Percentiles rank a stretch among this genome's conserved stretches.
Evolutionary conservation across 1,284 basidiomycete genomes (phyloP).

Genomic region (Vanrija sp.): DNA sequence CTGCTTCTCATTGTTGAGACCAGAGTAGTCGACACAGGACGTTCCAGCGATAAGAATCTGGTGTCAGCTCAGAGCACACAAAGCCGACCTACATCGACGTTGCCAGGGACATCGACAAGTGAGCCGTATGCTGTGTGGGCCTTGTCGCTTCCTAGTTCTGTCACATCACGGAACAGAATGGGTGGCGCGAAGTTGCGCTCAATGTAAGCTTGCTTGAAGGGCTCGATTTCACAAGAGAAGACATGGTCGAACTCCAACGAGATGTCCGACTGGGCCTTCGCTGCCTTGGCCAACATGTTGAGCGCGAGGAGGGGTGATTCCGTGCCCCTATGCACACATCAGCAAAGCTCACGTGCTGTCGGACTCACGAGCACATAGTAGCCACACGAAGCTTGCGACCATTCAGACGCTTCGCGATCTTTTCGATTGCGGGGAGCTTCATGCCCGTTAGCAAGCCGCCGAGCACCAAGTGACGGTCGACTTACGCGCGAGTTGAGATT

Average conservation of each 20-base stretch:
- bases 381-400: constrained; percentile 86
- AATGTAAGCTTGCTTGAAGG: constrained; percentile 97
- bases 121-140: constrained; percentile 91
- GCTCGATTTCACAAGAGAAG: constrained; percentile 96
- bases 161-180: constrained; percentile 87
- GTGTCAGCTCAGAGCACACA: not conserved
- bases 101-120: constrained; percentile 75
- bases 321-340: constrained; percentile 64
- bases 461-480: not conserved
- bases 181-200: constrained; percentile 83
- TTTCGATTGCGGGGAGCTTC: constrained; percentile 31
- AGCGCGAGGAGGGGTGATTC: constrained; percentile 90
- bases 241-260: constrained; percentile 79
- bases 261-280: constrained; percentile 65
- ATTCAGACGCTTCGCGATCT: constrained; percentile 64
- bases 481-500: constrained; percentile 57
- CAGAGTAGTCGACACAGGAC: constrained; percentile 94
- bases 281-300: constrained; percentile 70
- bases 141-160: constrained; percentile 72
- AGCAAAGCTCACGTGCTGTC: not conserved
- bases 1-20: constrained; percentile 89
- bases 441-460: not conserved
- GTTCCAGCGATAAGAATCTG: constrained; percentile 80
- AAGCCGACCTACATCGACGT: constrained; percentile 61
- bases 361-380: constrained; percentile 72